A percentile compares a stretch with the other conserved stretches of the same genome.
Conservation (phyloP, 2,329 filamentous ascomycete species). For the Colletotrichum tofieldiae region DNA sequence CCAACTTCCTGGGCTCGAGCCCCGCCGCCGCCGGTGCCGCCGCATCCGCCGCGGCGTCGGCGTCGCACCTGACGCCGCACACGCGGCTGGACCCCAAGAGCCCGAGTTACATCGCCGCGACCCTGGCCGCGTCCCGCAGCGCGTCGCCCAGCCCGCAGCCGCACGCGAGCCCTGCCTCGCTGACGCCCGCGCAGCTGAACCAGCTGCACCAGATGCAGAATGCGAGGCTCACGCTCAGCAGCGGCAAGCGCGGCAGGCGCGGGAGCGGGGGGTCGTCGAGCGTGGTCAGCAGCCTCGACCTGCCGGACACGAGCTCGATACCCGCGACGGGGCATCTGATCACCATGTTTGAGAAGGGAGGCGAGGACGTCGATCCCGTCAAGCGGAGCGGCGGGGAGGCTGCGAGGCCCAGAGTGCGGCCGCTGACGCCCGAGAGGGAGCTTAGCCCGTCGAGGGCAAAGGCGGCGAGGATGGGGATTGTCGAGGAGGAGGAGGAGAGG, state of each 20-base stretch:
- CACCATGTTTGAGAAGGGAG: constrained; percentile 73
- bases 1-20: constrained; percentile 46
- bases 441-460: constrained; percentile 46
- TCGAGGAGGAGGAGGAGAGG: constrained; percentile 5
- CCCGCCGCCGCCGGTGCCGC: constrained; percentile 5
- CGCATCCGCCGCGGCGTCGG: background rate
- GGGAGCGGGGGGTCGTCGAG: constrained; percentile 51
- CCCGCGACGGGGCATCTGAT: constrained; percentile 76
- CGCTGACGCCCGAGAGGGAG: constrained; percentile 52
- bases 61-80: constrained; percentile 41
- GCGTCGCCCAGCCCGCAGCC: constrained; percentile 43
- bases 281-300: constrained; percentile 52
- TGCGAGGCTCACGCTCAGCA: constrained; percentile 41
- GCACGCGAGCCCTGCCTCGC: constrained; percentile 27
- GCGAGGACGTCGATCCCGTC: constrained; percentile 49
- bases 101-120: constrained; percentile 74
- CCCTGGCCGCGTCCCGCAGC: constrained; percentile 59
- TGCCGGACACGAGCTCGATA: constrained; percentile 71
- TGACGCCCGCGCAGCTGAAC: constrained; percentile 39
- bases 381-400: constrained; percentile 50
- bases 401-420: constrained; percentile 46
- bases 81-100: constrained; percentile 61
- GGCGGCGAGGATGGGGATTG: constrained; percentile 27
- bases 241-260: constrained; percentile 45
- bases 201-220: constrained; percentile 37